Percentiles rank a stretch among this genome's conserved stretches.
Conservation (phyloP, 345 rosid species). For the Hibiscus mutabilis region DNA sequence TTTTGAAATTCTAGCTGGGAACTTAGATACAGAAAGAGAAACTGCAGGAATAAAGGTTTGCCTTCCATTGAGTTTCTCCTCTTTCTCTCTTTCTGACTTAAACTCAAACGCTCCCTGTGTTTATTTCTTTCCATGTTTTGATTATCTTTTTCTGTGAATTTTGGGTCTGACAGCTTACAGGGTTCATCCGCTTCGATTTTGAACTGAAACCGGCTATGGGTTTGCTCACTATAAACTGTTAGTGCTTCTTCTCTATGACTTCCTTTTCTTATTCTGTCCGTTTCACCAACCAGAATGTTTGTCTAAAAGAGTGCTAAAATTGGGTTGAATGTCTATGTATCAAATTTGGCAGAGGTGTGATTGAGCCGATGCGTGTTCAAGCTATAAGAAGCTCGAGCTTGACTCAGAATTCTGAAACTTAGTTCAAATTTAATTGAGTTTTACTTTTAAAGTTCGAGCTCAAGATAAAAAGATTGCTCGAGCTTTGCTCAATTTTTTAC, state of each 20-base stretch:
- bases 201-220: conserved; percentile 20
- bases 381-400: not conserved
- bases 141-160: not conserved
- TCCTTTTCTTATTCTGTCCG: not conserved
- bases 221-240: conserved; percentile 11
- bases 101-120: not conserved
- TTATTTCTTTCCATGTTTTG: not conserved
- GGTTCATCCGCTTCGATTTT: not conserved
- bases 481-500: not conserved
- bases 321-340: not conserved
- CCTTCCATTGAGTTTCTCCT: not conserved
- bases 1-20: not conserved
- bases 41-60: conserved; percentile 4
- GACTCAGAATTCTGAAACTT: not conserved
- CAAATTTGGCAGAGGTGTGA: not conserved
- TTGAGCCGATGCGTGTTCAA: not conserved
- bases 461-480: not conserved
- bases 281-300: conserved; percentile 1
- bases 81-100: not conserved
- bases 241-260: not conserved
- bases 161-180: conserved; percentile 10
- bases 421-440: not conserved
- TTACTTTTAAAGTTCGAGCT: not conserved
- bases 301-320: not conserved
- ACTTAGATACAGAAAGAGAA: not conserved